Percentiles rank a stretch among this genome's conserved stretches.
These are phyloP conservation scores for Acmispon strigosus DNA, from an alignment of 306 rosid genomes.

Conservation along the genomic window DNA sequence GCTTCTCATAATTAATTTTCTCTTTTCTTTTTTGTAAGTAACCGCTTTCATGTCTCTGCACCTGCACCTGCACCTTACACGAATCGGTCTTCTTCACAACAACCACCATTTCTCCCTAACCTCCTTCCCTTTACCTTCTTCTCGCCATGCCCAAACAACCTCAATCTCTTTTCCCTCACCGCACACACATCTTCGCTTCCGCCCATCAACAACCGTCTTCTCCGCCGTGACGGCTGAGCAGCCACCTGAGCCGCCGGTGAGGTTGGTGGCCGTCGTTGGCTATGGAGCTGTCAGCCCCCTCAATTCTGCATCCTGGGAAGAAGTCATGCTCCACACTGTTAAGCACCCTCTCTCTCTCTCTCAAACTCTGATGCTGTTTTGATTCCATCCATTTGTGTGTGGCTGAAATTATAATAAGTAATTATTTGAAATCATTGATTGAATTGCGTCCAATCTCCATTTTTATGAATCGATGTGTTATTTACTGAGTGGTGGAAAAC, in stretches of 20 bases:
- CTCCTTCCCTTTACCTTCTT: background rate
- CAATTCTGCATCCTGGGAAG: constrained; percentile 58
- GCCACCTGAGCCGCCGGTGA: constrained; percentile 39
- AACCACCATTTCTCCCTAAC: background rate
- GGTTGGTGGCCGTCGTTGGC: constrained; percentile 59
- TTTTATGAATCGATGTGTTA: background rate
- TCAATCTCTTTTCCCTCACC: background rate
- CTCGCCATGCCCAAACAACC: background rate
- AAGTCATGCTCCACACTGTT: constrained; percentile 85
- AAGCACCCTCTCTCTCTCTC: constrained; percentile 10
- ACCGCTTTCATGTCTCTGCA: constrained; percentile 24
- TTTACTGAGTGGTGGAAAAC: no score
- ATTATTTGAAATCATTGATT: background rate
- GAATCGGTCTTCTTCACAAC: background rate
- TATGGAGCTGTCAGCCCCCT: constrained; percentile 67
- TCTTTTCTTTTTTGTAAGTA: no score
- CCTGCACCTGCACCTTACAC: constrained; percentile 30
- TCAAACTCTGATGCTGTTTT: background rate
- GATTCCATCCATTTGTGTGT: background rate
- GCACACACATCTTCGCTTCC: background rate
- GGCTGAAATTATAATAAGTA: no score
- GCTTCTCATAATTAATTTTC: background rate
- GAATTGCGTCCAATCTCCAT: background rate
- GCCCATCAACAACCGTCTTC: constrained; percentile 4
- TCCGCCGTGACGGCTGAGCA: constrained; percentile 22